phyloP scores from a whole-genome alignment of 345 rosid species.

The Capsella bursapastoris region DNA sequence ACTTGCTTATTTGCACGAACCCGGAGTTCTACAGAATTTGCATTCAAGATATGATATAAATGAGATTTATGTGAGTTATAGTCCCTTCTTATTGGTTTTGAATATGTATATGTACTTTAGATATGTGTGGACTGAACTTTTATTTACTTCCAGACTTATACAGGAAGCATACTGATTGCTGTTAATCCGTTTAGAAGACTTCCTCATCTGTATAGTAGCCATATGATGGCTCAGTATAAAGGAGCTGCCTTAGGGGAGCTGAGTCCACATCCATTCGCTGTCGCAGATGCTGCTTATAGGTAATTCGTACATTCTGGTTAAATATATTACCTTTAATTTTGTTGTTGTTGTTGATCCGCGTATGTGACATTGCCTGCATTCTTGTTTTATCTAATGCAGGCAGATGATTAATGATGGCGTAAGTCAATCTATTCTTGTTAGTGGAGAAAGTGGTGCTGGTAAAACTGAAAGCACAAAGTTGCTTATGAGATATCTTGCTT shows the following conservation, averaged over 20 bases:
- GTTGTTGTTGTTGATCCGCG: constrained; percentile 4
- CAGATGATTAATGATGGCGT: constrained; percentile 89
- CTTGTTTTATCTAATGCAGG: constrained; percentile 50
- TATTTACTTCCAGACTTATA: constrained; percentile 72
- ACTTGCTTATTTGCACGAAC: constrained; percentile 97
- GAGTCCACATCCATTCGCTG: constrained; percentile 97
- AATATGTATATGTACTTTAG: background rate
- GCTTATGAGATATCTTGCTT: constrained; percentile 98
- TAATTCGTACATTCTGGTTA: constrained; percentile 36
- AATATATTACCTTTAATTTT: background rate
- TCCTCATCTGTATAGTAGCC: constrained; percentile 91
- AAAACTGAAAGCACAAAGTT: constrained; percentile 97
- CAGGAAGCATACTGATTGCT: constrained; percentile 94
- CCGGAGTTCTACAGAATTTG: constrained; percentile 91
- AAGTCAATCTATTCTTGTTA: constrained; percentile 95
- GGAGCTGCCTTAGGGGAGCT: constrained; percentile 95
- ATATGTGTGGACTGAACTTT: constrained; percentile 23
- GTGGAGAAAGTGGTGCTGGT: constrained; percentile 99
- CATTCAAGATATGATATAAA: constrained; percentile 96
- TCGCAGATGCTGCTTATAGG: constrained; percentile 99
- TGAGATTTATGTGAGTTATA: constrained; percentile 87
- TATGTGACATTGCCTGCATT: background rate
- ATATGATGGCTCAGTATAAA: constrained; percentile 98
- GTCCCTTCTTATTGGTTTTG: background rate
- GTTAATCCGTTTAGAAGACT: constrained; percentile 94